phyloP scores from a whole-genome alignment of 1,139 yeast genomes.

The Ogataea hybrid region DNA sequence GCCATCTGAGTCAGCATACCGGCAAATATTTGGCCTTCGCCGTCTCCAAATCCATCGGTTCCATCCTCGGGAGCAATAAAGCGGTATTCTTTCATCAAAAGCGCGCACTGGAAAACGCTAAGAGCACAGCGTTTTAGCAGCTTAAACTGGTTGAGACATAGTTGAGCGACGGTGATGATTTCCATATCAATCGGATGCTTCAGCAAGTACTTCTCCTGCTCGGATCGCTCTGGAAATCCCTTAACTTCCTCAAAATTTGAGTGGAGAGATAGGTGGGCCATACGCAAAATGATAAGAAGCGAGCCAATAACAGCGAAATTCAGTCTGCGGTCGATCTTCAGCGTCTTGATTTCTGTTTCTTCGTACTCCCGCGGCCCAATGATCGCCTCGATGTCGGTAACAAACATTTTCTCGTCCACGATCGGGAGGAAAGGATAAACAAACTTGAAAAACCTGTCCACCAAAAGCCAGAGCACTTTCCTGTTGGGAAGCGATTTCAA shows the following conservation, averaged over 20 bases:
- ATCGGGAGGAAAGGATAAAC: conserved; percentile 48
- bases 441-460: conserved; percentile 44
- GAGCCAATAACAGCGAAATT: conserved; percentile 49
- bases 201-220: conserved; percentile 43
- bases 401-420: conserved; percentile 42
- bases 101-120: conserved; percentile 48
- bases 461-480: conserved; percentile 44
- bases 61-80: conserved; percentile 52
- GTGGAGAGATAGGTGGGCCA: conserved; percentile 39
- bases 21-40: conserved; percentile 44
- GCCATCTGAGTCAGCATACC: conserved; percentile 50
- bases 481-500: conserved; percentile 43
- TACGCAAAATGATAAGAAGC: conserved; percentile 40
- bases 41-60: conserved; percentile 44
- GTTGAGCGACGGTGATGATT: conserved; percentile 46
- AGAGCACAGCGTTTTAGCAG: conserved; percentile 46
- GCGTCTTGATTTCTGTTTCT: conserved; percentile 20
- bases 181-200: conserved; percentile 48
- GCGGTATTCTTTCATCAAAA: conserved; percentile 46
- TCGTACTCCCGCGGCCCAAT: conserved; percentile 27
- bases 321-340: conserved; percentile 38
- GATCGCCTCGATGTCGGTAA: conserved; percentile 31
- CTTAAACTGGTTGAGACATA: conserved; percentile 53
- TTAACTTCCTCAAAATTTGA: conserved; percentile 31
- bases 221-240: conserved; percentile 26